These are phyloP conservation scores for Phytopythium mirpurense DNA, from an alignment of 352 stramenopile species.

Conservation along the genomic window DNA sequence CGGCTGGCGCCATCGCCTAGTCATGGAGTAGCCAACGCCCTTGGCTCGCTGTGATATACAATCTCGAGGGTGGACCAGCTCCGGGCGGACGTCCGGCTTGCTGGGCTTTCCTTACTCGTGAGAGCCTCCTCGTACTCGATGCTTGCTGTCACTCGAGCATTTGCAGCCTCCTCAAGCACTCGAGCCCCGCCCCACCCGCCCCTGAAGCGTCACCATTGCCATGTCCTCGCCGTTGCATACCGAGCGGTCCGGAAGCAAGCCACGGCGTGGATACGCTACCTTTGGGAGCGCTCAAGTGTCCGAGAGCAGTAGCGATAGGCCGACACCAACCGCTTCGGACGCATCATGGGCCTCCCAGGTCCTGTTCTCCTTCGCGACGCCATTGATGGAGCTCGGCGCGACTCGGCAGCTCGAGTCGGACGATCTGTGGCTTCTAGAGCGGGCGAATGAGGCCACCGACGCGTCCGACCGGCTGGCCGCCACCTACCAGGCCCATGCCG, in stretches of 20 bases:
- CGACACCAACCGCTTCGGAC: too few relatives aligned
- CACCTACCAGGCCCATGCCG: constrained; percentile 14
- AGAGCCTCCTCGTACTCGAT: too few relatives aligned
- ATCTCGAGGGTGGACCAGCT: too few relatives aligned
- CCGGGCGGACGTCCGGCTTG: too few relatives aligned
- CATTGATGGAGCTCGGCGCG: constrained; percentile 37
- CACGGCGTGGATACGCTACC: neutral
- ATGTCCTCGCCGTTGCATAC: neutral
- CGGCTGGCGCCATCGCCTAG: too few relatives aligned
- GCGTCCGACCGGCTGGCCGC: constrained; percentile 22
- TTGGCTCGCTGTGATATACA: too few relatives aligned
- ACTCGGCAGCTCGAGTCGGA: constrained; percentile 28
- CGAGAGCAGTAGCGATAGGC: neutral
- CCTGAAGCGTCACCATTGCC: too few relatives aligned
- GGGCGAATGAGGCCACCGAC: constrained; percentile 14
- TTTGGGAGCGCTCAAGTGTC: neutral
- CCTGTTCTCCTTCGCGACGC: constrained; percentile 40
- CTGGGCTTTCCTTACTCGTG: too few relatives aligned
- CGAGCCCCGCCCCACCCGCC: neutral
- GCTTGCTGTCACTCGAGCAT: neutral
- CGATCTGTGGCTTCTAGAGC: constrained; percentile 39
- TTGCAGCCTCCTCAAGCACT: neutral
- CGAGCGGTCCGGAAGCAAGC: neutral
- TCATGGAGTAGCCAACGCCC: too few relatives aligned
- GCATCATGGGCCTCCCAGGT: constrained; percentile 12